These are phyloP conservation scores for Prunus mume DNA, from an alignment of 306 rosid genomes.

Conservation along the genomic window DNA sequence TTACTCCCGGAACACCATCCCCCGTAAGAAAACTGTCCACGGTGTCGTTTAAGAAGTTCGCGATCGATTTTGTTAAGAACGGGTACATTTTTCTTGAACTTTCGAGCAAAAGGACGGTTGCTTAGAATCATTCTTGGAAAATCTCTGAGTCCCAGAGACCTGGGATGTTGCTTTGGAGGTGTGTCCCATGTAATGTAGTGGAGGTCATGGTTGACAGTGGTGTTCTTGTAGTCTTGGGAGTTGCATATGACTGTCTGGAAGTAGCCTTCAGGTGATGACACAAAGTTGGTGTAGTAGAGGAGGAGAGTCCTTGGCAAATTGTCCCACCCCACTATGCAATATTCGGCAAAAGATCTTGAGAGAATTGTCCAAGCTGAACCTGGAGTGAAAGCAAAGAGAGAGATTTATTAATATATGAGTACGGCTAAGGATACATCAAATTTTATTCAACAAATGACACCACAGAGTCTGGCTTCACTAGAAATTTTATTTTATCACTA, in stretches of 20 bases:
- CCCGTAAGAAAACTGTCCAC: constrained; percentile 46
- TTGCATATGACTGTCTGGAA: constrained; percentile 89
- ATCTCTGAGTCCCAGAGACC: constrained; percentile 64
- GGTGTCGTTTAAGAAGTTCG: constrained; percentile 56
- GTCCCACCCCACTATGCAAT: constrained; percentile 87
- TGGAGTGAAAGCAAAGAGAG: constrained; percentile 11
- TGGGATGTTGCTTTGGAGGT: constrained; percentile 92
- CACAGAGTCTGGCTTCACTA: too few relatives aligned
- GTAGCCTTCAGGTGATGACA: constrained; percentile 89
- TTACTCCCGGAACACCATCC: constrained; percentile 68
- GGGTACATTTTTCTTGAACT: constrained; percentile 62
- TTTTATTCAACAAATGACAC: too few relatives aligned
- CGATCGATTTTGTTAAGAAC: constrained; percentile 73
- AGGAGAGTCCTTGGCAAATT: constrained; percentile 88
- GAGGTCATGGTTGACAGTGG: constrained; percentile 80
- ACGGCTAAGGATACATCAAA: too few relatives aligned
- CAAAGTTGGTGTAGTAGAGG: constrained; percentile 89
- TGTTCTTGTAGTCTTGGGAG: constrained; percentile 61
- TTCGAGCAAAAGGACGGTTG: constrained; percentile 83
- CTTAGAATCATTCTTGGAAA: constrained; percentile 53
- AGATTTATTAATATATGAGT: neutral
- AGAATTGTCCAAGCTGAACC: constrained; percentile 95
- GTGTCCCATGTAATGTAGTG: constrained; percentile 89
- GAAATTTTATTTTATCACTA: too few relatives aligned
- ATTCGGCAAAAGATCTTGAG: constrained; percentile 85